Conservation (phyloP, 2,329 filamentous ascomycete species). For the Neonectria punicea region DNA sequence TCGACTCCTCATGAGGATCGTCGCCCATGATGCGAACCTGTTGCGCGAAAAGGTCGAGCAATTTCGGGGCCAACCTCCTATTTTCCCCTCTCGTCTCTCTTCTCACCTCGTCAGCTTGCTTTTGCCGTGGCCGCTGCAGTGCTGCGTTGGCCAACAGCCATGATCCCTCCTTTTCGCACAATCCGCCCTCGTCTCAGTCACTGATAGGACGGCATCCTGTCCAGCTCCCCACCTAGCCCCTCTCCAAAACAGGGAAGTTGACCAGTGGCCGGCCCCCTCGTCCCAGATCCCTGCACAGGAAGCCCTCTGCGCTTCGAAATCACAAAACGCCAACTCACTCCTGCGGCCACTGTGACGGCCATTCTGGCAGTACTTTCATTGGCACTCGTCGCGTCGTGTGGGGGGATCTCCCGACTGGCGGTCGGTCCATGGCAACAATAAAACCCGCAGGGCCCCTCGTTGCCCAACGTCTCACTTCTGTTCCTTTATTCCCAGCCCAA, state of each 20-base stretch:
- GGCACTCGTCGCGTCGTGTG: constrained; percentile 37
- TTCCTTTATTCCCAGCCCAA: constrained; percentile 52
- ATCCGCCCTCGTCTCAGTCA: constrained; percentile 41
- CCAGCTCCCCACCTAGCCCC: constrained; percentile 50
- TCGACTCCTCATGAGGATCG: constrained; percentile 37
- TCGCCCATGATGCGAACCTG: constrained; percentile 32
- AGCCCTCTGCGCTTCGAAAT: constrained; percentile 44
- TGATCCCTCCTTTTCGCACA: constrained; percentile 53
- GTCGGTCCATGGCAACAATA: constrained; percentile 53
- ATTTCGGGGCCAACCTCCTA: constrained; percentile 39
- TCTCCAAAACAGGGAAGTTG: constrained; percentile 53
- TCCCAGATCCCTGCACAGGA: constrained; percentile 47
- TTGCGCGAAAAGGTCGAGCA: constrained; percentile 29
- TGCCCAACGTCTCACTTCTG: constrained; percentile 49
- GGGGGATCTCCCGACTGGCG: constrained; percentile 37
- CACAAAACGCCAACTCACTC: constrained; percentile 58
- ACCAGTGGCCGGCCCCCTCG: constrained; percentile 48
- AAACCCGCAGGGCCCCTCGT: constrained; percentile 62
- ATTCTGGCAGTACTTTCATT: constrained; percentile 38
- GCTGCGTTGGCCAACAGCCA: constrained; percentile 59
- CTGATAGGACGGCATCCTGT: constrained; percentile 57
- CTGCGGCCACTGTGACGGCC: constrained; percentile 60
- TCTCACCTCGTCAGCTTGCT: constrained; percentile 33
- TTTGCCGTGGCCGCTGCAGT: constrained; percentile 49
- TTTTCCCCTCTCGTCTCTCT: constrained; percentile 26